A percentile compares a stretch with the other conserved stretches of the same genome.
These are phyloP conservation scores for Alloteropsis semialata DNA, from an alignment of 176 grass and related monocot genomes.

Conservation along the genomic window DNA sequence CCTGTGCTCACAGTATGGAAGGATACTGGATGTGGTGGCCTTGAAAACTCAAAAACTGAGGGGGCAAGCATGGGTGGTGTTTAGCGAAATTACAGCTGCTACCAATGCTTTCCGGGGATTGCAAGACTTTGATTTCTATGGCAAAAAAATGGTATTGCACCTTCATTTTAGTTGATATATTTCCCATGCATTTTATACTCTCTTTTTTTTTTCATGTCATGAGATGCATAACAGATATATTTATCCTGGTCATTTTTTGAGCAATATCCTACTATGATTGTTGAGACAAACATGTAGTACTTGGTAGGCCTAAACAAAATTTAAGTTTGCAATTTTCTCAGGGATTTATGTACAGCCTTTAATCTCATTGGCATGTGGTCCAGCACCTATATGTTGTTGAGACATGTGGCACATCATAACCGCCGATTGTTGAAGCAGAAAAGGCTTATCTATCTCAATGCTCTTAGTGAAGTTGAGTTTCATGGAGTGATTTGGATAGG, in stretches of 20 bases:
- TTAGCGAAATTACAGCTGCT: slow-evolving; percentile 83
- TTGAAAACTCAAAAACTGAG: slow-evolving; percentile 87
- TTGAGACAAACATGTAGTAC: background rate
- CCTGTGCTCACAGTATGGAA: slow-evolving; percentile 94
- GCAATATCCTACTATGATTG: background rate
- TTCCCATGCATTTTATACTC: background rate
- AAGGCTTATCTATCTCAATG: background rate
- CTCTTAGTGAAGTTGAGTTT: slow-evolving; percentile 1
- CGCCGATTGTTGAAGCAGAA: background rate
- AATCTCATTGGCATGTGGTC: background rate
- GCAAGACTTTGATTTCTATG: slow-evolving; percentile 94
- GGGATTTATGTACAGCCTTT: background rate
- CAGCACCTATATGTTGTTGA: background rate
- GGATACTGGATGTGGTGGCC: slow-evolving; percentile 88
- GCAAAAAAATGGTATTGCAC: slow-evolving; percentile 72
- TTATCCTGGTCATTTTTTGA: background rate
- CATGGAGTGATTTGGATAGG: background rate
- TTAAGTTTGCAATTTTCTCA: background rate
- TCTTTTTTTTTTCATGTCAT: background rate
- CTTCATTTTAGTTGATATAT: slow-evolving; percentile 12
- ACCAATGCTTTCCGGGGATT: slow-evolving; percentile 90
- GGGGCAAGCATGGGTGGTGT: slow-evolving; percentile 96
- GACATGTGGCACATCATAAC: background rate
- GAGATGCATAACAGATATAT: background rate
- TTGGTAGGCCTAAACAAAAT: background rate